A percentile compares a stretch with the other conserved stretches of the same genome.
These are phyloP conservation scores for Aspergillus chevalieri DNA, from an alignment of 2,329 filamentous ascomycete genomes.

Conservation along the genomic window DNA sequence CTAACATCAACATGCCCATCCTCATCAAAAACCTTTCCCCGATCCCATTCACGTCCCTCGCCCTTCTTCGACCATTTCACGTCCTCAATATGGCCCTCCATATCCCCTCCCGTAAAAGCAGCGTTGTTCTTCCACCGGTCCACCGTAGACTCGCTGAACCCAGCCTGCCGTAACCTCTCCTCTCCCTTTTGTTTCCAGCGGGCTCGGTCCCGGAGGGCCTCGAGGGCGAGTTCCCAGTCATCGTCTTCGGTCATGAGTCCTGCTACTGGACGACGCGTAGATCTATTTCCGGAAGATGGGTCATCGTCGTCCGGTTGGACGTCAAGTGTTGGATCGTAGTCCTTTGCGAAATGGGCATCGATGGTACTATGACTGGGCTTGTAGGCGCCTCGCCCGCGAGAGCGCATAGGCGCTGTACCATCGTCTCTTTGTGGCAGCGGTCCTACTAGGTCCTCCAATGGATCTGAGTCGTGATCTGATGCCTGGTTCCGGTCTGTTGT, in stretches of 20 bases:
- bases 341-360: slow-evolving; percentile 69
- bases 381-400: slow-evolving; percentile 66
- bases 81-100: slow-evolving; percentile 58
- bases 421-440: slow-evolving; percentile 52
- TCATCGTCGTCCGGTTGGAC: slow-evolving; percentile 42
- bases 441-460: slow-evolving; percentile 69
- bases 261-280: slow-evolving; percentile 32
- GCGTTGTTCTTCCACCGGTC: slow-evolving; percentile 62
- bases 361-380: slow-evolving; percentile 58
- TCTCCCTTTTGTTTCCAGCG: slow-evolving; percentile 71
- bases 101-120: slow-evolving; percentile 45
- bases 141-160: slow-evolving; percentile 71
- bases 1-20: slow-evolving; percentile 49
- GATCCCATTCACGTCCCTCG: slow-evolving; percentile 62
- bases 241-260: slow-evolving; percentile 48
- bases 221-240: slow-evolving; percentile 74
- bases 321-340: slow-evolving; percentile 51
- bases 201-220: slow-evolving; percentile 71
- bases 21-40: slow-evolving; percentile 54
- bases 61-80: slow-evolving; percentile 68
- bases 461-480: slow-evolving; percentile 53
- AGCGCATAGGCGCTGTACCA: slow-evolving; percentile 41
- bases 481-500: slow-evolving; percentile 1
- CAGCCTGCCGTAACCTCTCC: slow-evolving; percentile 67
- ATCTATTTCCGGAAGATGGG: slow-evolving; percentile 53